phyloP scores from a whole-genome alignment of 495 filamentous ascomycete species.

The Penicillium malachiteum region DNA sequence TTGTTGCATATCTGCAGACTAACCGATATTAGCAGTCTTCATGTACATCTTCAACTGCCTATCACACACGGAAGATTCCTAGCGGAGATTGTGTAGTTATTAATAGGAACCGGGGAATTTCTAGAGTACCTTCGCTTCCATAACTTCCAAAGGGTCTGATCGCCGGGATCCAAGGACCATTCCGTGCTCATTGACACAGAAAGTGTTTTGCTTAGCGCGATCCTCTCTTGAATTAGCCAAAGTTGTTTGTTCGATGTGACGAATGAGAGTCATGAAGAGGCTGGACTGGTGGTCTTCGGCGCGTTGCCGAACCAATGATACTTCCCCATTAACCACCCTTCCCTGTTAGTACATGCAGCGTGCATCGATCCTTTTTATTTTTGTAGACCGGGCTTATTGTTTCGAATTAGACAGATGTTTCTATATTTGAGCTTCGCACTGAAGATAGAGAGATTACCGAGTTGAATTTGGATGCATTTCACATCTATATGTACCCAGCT shows the following conservation, averaged over 20 bases:
- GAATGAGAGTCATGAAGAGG: slow-evolving; percentile 18
- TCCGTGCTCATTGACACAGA: slow-evolving; percentile 11
- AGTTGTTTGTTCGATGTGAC: slow-evolving; percentile 13
- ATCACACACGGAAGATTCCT: slow-evolving; percentile 9
- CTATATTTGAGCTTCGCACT: slow-evolving; percentile 22
- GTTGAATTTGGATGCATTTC: slow-evolving; percentile 4
- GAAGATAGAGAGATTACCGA: not conserved
- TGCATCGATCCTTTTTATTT: slow-evolving; percentile 24
- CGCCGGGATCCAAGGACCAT: too few relatives aligned
- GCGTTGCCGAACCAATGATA: slow-evolving; percentile 21
- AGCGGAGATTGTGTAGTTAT: slow-evolving; percentile 14
- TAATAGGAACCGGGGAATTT: slow-evolving; percentile 26
- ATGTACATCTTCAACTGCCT: slow-evolving; percentile 27
- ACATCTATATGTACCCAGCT: slow-evolving; percentile 23
- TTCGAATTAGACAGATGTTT: slow-evolving; percentile 26
- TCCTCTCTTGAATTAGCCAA: slow-evolving; percentile 21
- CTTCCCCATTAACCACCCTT: slow-evolving; percentile 5
- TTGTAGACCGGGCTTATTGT: slow-evolving; percentile 7
- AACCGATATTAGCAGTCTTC: slow-evolving; percentile 25
- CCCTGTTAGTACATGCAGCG: slow-evolving; percentile 30
- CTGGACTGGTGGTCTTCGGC: slow-evolving; percentile 19
- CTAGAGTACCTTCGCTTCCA: slow-evolving; percentile 8
- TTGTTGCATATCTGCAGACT: slow-evolving; percentile 28
- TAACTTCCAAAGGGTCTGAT: too few relatives aligned
- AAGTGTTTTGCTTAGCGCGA: slow-evolving; percentile 33